Base-by-base conservation (phyloP, 2,329 filamentous ascomycete genomes). In the Sporothrix sp. region DNA sequence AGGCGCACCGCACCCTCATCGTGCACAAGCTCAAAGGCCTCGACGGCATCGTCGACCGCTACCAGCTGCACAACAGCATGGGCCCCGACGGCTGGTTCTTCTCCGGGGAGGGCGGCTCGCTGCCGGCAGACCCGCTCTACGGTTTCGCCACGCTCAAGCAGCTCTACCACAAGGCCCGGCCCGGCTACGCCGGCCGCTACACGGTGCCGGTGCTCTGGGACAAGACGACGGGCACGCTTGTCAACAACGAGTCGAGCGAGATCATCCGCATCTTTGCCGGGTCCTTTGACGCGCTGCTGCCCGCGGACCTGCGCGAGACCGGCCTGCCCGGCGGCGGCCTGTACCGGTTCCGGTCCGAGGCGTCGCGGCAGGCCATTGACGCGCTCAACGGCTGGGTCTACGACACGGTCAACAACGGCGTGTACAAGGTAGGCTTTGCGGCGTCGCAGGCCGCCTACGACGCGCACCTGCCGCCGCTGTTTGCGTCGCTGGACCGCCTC, bases 231-330 rank as follows among this genome's bases (percentile, higher is more conserved):
- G 76, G 81, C 44, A 78, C 73, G 14, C 85, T 91, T 57, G 87
- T 93, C 40, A 89, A 78, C 72, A 94, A 94, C 57, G 87, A 93
- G 70, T 85, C 82, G 50, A 79, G 79, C 48, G 87, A 93, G 64
- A 91, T 93, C 58, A 88, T 93, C 58, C 78, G 86, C 56, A 90
- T 91, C 84, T 71, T 93, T 54, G 88, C 87, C 65, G 73, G 74
- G 10, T 84, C 80, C 50, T 89, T 90, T 59, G 84, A 90, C 54
- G 68, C 73, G 43, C 60, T 82, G 6, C 61, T 83, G 1, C 73
- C 75, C 0, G 69, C 71, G 18, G 56, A 74, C 48, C 68, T 73
- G 52, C 73, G 73, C 7, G 80, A 84, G 56, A 60, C 38, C 1
- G 75, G 68, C 51, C 69, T 67, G 44, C 67, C 70, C 0, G 69